phyloP scores from a whole-genome alignment of 2,329 filamentous ascomycete species.

The Trichoderma oligosporum region DNA sequence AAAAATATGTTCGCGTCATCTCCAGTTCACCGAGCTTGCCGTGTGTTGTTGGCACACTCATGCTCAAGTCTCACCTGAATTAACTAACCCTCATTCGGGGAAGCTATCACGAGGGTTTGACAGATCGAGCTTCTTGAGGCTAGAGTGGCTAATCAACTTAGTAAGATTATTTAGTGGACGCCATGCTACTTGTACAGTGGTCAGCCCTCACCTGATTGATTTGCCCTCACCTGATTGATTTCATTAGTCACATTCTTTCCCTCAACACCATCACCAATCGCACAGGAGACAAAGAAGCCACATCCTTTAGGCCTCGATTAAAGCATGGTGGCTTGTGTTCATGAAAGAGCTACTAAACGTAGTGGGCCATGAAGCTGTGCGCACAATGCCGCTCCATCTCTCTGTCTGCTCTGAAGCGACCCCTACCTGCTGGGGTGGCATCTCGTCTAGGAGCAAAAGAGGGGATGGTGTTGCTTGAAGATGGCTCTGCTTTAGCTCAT shows the following conservation, averaged over 20 bases:
- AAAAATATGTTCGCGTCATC: no score
- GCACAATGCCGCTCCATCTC: conserved; percentile 4
- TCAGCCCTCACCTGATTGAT: background rate
- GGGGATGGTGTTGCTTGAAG: conserved; percentile 17
- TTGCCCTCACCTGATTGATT: background rate
- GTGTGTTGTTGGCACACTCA: background rate
- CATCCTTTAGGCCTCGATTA: background rate
- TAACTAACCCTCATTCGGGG: background rate
- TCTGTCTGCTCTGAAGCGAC: conserved; percentile 1
- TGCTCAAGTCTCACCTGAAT: background rate
- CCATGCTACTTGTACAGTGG: conserved; percentile 16
- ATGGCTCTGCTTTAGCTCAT: conserved; percentile 6
- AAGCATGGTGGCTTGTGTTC: conserved; percentile 13
- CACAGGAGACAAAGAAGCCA: background rate
- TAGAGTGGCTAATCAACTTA: conserved; percentile 1
- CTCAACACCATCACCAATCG: conserved; percentile 1
- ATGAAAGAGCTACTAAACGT: background rate
- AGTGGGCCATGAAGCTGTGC: conserved; percentile 14
- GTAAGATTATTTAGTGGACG: conserved; percentile 8
- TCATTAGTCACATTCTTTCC: background rate
- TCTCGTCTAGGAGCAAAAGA: background rate
- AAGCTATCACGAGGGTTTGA: conserved; percentile 6
- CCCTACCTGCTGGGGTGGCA: background rate
- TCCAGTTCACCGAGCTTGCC: conserved; percentile 1
- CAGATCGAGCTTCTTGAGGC: background rate